These are phyloP conservation scores for Aureobasidium pullulans DNA, from an alignment of 2,329 filamentous ascomycete genomes.

Conservation along the genomic window DNA sequence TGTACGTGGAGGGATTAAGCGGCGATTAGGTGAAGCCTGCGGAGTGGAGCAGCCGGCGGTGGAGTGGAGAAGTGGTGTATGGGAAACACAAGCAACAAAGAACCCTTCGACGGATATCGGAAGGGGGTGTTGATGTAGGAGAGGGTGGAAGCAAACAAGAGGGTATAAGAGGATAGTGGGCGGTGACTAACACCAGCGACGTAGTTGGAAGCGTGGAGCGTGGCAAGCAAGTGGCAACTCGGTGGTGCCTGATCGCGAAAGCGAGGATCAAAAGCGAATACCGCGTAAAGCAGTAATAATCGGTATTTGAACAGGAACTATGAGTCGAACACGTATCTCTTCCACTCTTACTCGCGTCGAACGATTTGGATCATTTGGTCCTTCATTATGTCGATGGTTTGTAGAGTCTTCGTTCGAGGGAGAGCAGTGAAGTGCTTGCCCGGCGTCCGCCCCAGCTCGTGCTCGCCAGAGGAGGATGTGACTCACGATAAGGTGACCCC, in stretches of 20 bases:
- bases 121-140: background rate
- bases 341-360: background rate
- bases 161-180: background rate
- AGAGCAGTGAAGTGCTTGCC: background rate
- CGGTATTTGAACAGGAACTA: background rate
- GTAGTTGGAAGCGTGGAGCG: too few species aligned
- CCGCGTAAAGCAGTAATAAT: background rate
- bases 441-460: background rate
- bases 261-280: background rate
- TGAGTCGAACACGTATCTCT: background rate
- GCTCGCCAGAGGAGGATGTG: too few species aligned
- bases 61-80: background rate
- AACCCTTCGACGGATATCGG: background rate
- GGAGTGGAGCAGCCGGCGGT: background rate
- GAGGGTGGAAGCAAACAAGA: background rate
- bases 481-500: too few species aligned
- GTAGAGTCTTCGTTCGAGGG: background rate
- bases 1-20: constrained; percentile 5
- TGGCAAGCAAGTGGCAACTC: background rate
- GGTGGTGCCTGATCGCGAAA: background rate
- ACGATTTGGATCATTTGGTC: background rate
- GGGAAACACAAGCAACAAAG: constrained; percentile 1
- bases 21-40: background rate
- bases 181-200: background rate
- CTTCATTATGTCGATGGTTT: background rate